These are phyloP conservation scores for Cadophora sp. DNA, from an alignment of 2,329 filamentous ascomycete genomes.

Conservation along the genomic window DNA sequence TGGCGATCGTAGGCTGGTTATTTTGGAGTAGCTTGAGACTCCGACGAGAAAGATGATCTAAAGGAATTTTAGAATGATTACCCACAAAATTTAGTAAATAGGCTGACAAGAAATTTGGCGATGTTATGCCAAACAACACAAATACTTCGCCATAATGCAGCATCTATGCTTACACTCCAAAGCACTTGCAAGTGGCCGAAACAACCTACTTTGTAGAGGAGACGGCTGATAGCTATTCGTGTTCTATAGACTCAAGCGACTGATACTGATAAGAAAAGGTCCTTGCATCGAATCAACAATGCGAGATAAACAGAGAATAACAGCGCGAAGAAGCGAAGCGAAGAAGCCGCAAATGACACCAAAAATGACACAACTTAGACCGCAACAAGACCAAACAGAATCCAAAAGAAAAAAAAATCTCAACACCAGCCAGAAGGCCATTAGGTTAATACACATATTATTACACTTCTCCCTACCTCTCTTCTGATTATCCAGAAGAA, in stretches of 20 bases:
- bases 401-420: neutral
- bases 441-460: constrained; percentile 7
- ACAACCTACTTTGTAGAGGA: too few relatives aligned
- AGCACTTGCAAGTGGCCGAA: too few relatives aligned
- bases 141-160: too few relatives aligned
- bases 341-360: too few relatives aligned
- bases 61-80: neutral
- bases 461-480: neutral
- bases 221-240: too few relatives aligned
- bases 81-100: neutral
- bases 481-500: neutral
- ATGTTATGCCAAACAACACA: neutral
- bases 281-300: too few relatives aligned
- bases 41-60: neutral
- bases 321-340: too few relatives aligned
- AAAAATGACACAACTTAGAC: neutral
- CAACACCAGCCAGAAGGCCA: neutral
- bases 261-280: too few relatives aligned
- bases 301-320: too few relatives aligned
- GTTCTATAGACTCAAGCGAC: too few relatives aligned
- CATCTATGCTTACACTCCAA: too few relatives aligned
- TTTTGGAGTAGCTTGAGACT: neutral
- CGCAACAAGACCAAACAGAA: neutral
- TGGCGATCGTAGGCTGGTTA: neutral
- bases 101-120: too few relatives aligned